Evolutionary conservation across 2,329 filamentous ascomycete species (phyloP).

Genomic region (Fusarium circinatum): DNA sequence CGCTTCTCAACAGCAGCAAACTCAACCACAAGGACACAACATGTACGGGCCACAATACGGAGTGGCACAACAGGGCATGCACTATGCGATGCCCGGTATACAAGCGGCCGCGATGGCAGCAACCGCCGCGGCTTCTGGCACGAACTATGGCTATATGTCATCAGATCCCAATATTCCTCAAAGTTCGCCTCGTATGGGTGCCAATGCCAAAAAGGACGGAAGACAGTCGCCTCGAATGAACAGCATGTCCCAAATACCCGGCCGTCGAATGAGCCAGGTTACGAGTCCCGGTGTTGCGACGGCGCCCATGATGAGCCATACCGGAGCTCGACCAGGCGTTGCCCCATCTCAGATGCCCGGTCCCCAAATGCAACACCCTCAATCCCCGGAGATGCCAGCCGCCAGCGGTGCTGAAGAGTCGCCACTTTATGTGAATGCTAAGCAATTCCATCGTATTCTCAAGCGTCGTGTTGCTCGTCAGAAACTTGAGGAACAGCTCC

Average conservation of each 20-base stretch:
- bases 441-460: conserved; percentile 97
- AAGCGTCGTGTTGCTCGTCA: conserved; percentile 94
- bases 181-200: conserved; percentile 80
- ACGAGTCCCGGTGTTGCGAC: conserved; percentile 79
- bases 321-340: conserved; percentile 60
- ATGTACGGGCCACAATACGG: conserved; percentile 84
- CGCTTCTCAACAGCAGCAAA: conserved; percentile 75
- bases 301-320: conserved; percentile 80
- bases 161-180: conserved; percentile 75
- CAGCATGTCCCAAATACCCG: conserved; percentile 67
- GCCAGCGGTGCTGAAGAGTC: conserved; percentile 83
- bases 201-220: conserved; percentile 77
- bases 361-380: conserved; percentile 73
- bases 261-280: conserved; percentile 79
- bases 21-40: conserved; percentile 74
- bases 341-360: conserved; percentile 69
- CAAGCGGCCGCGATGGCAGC: conserved; percentile 93
- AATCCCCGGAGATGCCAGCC: conserved; percentile 82
- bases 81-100: conserved; percentile 81
- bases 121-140: conserved; percentile 89
- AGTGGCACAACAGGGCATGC: conserved; percentile 78
- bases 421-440: conserved; percentile 96
- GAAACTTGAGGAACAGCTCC: conserved; percentile 89
- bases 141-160: conserved; percentile 77
- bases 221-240: conserved; percentile 83